Base-by-base conservation (phyloP, 805 yeast genomes). In the Myxozyma udenii region DNA sequence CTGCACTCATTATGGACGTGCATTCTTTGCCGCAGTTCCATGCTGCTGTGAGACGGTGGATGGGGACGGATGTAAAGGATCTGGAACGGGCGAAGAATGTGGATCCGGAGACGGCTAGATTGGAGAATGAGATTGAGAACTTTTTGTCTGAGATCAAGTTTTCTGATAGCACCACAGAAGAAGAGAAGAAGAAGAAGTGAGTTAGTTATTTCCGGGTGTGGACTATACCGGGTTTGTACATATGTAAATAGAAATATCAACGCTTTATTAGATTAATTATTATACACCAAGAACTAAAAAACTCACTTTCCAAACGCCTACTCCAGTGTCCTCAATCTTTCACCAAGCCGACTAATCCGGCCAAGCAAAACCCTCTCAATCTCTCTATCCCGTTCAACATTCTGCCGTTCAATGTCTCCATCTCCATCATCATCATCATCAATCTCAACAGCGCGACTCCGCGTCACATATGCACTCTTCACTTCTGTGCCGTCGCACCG, bases 1-100 rank as follows among this genome's bases (percentile, higher is more conserved):
- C 79, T 2, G 81, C 87, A 62, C 85, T 95, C 90, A 75, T 82
- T 35, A 74, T 76, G 68, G 91, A 87, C 63, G 81, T 87, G 4
- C 78, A 87, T 14, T 74, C 71, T 30, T 72, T 82, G 44, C 71
- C 74, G 48, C 95, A 87, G 64, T 85, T 87, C 64, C 84, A 89
- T 1, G 73, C 74, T 71, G 75, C 75, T 61, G 77, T 85, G 79
- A 81, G 79, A 65, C 66, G 71, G 3, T 62, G 71, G 37, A 66
- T 84, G 61, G 89, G 91, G 30, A 91, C 90, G 11, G 79, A 42
- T n/a, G 50, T 7, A 4, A 36, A 41, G n/a, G 49, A 56, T 21
- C 23, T 30, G 16, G 50, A 56, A 35, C 47, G 58, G 3, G 49
- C 53, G 19, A 46, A 41, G 33, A 40, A 45, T 16, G 6, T 53